Evolutionary conservation across 805 yeast genomes (phyloP), one percentile per base, ranked within the genome.

Genomic region (Monosporozyma servazzii): DNA sequence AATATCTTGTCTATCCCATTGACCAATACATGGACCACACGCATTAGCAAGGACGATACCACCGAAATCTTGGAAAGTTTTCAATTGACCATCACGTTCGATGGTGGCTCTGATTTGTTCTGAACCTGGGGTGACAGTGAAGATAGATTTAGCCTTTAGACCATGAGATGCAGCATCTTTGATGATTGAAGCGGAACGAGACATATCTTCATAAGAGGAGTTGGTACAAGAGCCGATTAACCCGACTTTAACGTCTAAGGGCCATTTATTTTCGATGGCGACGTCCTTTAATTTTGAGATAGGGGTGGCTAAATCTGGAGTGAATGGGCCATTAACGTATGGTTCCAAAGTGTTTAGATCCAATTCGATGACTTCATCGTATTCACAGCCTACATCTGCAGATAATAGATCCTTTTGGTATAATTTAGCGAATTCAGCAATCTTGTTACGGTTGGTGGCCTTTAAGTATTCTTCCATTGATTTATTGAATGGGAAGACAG

Each of bases 11-110:
- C 98, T 86, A 72, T 90, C 96, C 98, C 98, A 91, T 78, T 91
- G 97, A 67, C 98, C 98, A 68, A 90, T 90, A 80, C 98, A 90
- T 68, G 98, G 98, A 67, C 98, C 98, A 79, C 98, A 91, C 53
- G 98, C 98, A 69, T 91, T 91, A 55, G 98, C 97, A 68, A 91
- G 77, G 51, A 91, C 97, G 55, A 84, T 79, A 70, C 96, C 98
- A 62, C 97, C 97, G 64, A 85, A 86, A 65, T 88, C 88, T 67
- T 84, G 82, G 73, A 91, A 89, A 60, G 93, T 85, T 61, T 84
- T 76, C 61, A 91, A 81, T 71, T 86, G 84, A 56, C 98, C 97
- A 71, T 91, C 98, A 72, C 96, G 85, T 69, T 85, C 96, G 70
- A 91, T 91, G 58, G 98, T 91, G 58, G 98, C 97, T 76, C 98